Percentiles rank a stretch among this genome's conserved stretches.
Conservation (phyloP, 192 early-diverging fungal species). For the Backusella morwellensis region DNA sequence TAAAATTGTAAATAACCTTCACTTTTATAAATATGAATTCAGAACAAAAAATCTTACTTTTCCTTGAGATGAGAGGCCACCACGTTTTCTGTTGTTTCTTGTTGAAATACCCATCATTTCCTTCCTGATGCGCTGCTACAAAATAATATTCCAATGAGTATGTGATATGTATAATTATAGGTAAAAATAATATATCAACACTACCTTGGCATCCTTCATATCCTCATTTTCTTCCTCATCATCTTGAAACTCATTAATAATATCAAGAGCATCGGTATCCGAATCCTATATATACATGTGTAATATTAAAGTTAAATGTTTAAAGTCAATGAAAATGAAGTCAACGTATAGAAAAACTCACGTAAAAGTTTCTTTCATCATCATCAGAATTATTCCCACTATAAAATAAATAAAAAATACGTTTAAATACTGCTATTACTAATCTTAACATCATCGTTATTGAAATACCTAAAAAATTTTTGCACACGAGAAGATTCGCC, state of each 20-base stretch:
- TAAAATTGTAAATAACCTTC: neutral
- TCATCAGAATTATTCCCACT: neutral
- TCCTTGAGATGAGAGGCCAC: conserved; percentile 36
- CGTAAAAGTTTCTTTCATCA: neutral
- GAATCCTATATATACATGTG: conserved; percentile 20
- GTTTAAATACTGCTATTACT: no score
- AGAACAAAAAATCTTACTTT: conserved; percentile 14
- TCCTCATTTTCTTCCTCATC: conserved; percentile 74
- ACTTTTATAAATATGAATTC: no score
- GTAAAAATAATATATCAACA: no score
- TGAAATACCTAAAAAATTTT: conserved; percentile 31
- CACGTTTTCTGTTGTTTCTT: conserved; percentile 34
- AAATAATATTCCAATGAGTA: neutral
- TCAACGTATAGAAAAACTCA: neutral
- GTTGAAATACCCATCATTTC: conserved; percentile 34
- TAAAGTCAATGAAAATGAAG: neutral
- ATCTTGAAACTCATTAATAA: conserved; percentile 77
- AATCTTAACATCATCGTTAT: conserved; percentile 27
- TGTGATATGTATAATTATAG: neutral
- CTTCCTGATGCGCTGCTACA: conserved; percentile 37
- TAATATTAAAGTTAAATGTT: no score
- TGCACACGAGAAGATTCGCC: neutral
- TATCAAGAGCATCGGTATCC: conserved; percentile 70
- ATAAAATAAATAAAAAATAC: neutral
- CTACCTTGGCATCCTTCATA: conserved; percentile 49